Percentiles rank a stretch among this genome's conserved stretches.
Evolutionary conservation across 768 basidiomycete species (phyloP).

Genomic region (Amanita fuliginea): DNA sequence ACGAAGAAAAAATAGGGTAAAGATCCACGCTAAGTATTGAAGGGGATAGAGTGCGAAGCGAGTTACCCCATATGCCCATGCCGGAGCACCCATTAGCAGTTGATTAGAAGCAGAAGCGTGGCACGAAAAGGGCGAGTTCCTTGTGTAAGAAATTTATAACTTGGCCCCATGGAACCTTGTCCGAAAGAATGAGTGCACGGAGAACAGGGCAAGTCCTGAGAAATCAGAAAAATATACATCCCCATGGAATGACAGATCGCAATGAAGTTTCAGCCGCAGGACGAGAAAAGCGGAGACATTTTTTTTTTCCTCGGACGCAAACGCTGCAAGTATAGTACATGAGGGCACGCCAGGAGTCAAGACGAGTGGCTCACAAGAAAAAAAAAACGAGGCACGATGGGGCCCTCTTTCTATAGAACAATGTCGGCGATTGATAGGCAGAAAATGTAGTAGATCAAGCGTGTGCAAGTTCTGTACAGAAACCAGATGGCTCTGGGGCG

Average conservation of each 20-base stretch:
- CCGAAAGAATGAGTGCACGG: neutral
- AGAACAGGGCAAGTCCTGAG: neutral
- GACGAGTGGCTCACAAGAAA: neutral
- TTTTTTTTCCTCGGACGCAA: neutral
- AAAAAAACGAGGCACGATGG: neutral
- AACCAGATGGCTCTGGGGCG: neutral
- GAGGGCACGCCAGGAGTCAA: neutral
- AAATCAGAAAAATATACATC: neutral
- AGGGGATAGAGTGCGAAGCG: neutral
- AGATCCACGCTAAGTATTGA: neutral
- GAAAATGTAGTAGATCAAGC: neutral
- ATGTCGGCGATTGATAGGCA: neutral
- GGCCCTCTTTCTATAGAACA: neutral
- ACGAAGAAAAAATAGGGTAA: neutral
- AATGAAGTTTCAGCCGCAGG: neutral
- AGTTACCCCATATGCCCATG: neutral
- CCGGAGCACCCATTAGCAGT: neutral
- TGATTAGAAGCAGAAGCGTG: neutral
- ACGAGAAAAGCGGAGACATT: neutral
- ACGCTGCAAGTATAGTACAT: neutral
- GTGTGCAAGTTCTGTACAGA: neutral
- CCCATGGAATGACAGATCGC: neutral
- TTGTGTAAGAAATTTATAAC: neutral
- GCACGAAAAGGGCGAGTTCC: neutral
- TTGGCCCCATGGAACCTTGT: neutral